Conservation (phyloP, 495 filamentous ascomycete genomes). For the Lasiosphaeriaceae sp. region DNA sequence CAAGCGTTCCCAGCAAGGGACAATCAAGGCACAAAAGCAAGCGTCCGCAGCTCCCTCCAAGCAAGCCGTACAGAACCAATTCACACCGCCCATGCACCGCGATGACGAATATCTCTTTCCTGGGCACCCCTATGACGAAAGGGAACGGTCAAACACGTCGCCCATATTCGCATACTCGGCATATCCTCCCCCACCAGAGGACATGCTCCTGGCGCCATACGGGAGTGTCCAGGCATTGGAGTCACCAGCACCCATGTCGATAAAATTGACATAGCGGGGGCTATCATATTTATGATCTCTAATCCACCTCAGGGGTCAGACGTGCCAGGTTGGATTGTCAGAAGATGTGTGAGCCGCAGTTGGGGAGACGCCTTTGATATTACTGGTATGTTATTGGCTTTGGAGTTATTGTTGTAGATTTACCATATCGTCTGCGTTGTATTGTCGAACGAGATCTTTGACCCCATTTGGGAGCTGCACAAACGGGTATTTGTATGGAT, state of each 20-base stretch:
- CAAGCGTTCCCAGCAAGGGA: slow-evolving; percentile 32
- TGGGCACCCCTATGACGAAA: slow-evolving; percentile 39
- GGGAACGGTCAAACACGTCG: slow-evolving; percentile 67
- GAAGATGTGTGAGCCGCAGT: too few relatives aligned
- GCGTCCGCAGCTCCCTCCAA: slow-evolving; percentile 30
- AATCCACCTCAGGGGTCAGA: too few relatives aligned
- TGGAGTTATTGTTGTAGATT: slow-evolving; percentile 1
- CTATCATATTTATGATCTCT: too few relatives aligned
- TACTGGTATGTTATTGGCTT: too few relatives aligned
- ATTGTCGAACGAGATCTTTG: not conserved
- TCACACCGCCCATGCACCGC: slow-evolving; percentile 55
- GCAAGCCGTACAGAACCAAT: slow-evolving; percentile 50
- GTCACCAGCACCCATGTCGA: too few relatives aligned
- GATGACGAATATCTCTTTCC: slow-evolving; percentile 49
- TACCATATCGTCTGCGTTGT: slow-evolving; percentile 4
- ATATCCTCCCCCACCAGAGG: slow-evolving; percentile 64
- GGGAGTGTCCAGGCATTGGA: slow-evolving; percentile 55
- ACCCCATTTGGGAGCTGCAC: slow-evolving; percentile 1
- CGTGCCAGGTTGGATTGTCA: too few relatives aligned
- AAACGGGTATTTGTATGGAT: not conserved
- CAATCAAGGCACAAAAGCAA: slow-evolving; percentile 35
- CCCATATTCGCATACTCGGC: slow-evolving; percentile 67
- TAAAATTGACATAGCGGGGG: too few relatives aligned
- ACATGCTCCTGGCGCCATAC: slow-evolving; percentile 63
- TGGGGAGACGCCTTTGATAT: too few relatives aligned